A percentile compares a stretch with the other conserved stretches of the same genome.
Evolutionary conservation across 495 filamentous ascomycete genomes (phyloP).

Genomic region (Tuber borchii): DNA sequence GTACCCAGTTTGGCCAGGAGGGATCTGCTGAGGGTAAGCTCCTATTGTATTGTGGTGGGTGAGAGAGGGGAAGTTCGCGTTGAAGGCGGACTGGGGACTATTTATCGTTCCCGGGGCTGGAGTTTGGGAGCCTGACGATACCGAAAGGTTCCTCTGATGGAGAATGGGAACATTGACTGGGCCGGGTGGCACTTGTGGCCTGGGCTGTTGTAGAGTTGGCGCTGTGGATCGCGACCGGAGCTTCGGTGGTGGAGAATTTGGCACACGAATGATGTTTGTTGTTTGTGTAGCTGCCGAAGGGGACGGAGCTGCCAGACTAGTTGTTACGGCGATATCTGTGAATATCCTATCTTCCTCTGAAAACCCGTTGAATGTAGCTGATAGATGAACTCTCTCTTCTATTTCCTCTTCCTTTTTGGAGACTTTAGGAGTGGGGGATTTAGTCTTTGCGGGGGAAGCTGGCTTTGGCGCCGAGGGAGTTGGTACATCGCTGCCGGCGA

Average conservation of each 20-base stretch:
- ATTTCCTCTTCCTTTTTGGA: background rate
- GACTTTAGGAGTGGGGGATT: conserved; percentile 21
- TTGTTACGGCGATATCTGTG: conserved; percentile 19
- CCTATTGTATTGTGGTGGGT: background rate
- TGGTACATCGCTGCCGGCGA: conserved; percentile 30
- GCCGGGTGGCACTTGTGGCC: conserved; percentile 21
- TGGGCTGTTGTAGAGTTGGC: conserved; percentile 19
- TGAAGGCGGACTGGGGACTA: background rate
- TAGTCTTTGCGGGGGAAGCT: conserved; percentile 5
- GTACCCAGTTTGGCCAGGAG: background rate
- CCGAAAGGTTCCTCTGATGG: conserved; percentile 12
- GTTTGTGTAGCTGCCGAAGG: conserved; percentile 12
- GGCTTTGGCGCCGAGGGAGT: background rate
- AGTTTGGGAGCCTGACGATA: conserved; percentile 7
- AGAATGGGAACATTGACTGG: conserved; percentile 26
- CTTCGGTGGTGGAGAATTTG: conserved; percentile 19
- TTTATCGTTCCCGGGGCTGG: background rate
- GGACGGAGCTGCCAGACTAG: conserved; percentile 7
- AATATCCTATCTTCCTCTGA: conserved; percentile 41
- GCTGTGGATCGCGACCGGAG: conserved; percentile 18
- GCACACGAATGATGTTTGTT: conserved; percentile 7
- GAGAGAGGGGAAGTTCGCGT: background rate
- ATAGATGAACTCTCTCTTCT: conserved; percentile 22
- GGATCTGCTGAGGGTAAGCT: background rate
- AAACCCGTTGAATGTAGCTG: conserved; percentile 43